Evolutionary conservation across 768 basidiomycete genomes (phyloP).

Genomic region (Lactifluus rugatus): DNA sequence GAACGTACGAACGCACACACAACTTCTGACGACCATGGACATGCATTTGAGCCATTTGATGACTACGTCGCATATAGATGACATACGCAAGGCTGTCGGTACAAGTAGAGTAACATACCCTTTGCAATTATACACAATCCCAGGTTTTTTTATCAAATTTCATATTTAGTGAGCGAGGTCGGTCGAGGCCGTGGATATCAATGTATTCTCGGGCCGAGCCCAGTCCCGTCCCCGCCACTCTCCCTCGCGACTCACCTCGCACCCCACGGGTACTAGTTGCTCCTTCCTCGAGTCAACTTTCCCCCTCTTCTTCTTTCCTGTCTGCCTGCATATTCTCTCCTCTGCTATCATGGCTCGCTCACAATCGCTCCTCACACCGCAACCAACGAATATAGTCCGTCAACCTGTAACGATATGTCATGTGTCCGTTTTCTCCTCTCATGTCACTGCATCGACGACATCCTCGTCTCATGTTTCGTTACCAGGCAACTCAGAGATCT

Average conservation of each 20-base stretch:
- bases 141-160: too few relatives aligned
- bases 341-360: conserved; percentile 37
- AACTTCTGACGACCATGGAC: conserved; percentile 1
- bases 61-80: neutral
- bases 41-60: neutral
- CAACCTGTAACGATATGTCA: conserved; percentile 48
- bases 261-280: too few relatives aligned
- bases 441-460: conserved; percentile 3
- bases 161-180: too few relatives aligned
- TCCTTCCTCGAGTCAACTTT: neutral
- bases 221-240: too few relatives aligned
- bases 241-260: too few relatives aligned
- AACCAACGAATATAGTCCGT: conserved; percentile 34
- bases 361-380: conserved; percentile 35
- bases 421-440: conserved; percentile 34
- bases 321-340: neutral
- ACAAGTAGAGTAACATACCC: neutral
- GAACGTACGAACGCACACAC: conserved; percentile 4
- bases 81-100: neutral
- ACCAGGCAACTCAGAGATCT: conserved; percentile 70
- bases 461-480: conserved; percentile 1
- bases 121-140: neutral
- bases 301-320: neutral
- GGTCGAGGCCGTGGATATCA: too few relatives aligned
- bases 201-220: too few relatives aligned